phyloP scores from a whole-genome alignment of 805 yeast species.

The Sugiyamaella lignohabitans region DNA sequence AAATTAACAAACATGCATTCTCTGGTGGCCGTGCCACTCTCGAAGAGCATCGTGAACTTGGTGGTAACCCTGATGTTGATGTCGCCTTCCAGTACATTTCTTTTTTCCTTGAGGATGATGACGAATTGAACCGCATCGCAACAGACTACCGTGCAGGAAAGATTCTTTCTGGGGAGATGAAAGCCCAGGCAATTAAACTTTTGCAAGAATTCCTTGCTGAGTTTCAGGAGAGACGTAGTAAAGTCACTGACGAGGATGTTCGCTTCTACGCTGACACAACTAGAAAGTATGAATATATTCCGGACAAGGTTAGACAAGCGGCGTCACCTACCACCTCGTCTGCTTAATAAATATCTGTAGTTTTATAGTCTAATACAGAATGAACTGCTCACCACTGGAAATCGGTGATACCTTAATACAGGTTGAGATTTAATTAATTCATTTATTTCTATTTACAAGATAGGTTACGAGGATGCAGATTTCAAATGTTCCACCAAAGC shows the following conservation, averaged over 20 bases:
- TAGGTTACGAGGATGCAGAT: not conserved
- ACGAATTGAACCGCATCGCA: constrained; percentile 53
- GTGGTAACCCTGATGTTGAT: constrained; percentile 94
- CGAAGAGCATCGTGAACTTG: constrained; percentile 84
- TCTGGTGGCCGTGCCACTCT: constrained; percentile 85
- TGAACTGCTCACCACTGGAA: no score
- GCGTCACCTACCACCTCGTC: not conserved
- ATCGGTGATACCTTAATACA: no score
- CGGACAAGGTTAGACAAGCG: not conserved
- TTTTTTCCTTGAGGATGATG: constrained; percentile 88
- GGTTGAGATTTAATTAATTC: no score
- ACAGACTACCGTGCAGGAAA: constrained; percentile 72
- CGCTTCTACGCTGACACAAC: constrained; percentile 59
- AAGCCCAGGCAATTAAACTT: constrained; percentile 73
- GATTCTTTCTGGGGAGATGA: constrained; percentile 86
- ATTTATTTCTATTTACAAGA: no score
- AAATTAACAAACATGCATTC: constrained; percentile 93
- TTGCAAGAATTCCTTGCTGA: constrained; percentile 71
- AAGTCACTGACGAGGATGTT: constrained; percentile 55
- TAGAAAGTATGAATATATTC: constrained; percentile 71
- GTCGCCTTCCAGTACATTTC: constrained; percentile 90
- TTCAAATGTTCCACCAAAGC: constrained; percentile 52
- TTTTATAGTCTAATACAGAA: no score
- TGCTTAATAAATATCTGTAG: not conserved
- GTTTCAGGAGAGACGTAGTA: constrained; percentile 74